These are phyloP conservation scores for Lasiosphaeris hirsuta DNA, from an alignment of 495 filamentous ascomycete species.

Conservation along the genomic window DNA sequence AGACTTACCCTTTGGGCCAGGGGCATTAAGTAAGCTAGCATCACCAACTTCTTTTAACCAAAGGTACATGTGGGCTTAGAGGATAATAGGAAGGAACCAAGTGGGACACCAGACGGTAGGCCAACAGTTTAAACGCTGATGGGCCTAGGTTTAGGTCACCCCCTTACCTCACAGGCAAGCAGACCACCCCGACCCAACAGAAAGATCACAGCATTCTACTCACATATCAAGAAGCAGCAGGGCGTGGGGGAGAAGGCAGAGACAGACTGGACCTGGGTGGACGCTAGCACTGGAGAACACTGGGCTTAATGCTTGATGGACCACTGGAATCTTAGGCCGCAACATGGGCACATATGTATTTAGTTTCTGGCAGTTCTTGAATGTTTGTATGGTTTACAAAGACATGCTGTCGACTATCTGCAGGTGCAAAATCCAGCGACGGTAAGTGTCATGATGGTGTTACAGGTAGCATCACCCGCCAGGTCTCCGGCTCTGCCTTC, in stretches of 20 bases:
- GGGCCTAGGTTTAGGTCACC: constrained; percentile 14
- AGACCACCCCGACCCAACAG: constrained; percentile 12
- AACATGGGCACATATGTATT: too few relatives aligned
- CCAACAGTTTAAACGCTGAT: constrained; percentile 12
- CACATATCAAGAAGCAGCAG: constrained; percentile 11
- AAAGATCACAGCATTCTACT: constrained; percentile 16
- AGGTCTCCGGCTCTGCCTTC: neutral
- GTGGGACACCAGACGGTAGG: constrained; percentile 10
- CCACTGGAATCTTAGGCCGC: neutral
- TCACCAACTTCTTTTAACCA: constrained; percentile 15
- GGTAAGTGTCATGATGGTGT: neutral
- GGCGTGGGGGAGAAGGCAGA: constrained; percentile 12
- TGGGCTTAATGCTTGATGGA: constrained; percentile 8
- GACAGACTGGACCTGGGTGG: constrained; percentile 11
- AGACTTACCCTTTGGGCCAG: constrained; percentile 7
- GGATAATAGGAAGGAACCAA: constrained; percentile 14
- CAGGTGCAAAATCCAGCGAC: neutral
- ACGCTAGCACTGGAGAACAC: constrained; percentile 15
- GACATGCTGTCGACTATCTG: constrained; percentile 2
- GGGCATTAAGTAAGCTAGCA: constrained; percentile 10
- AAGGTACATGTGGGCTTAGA: constrained; percentile 10
- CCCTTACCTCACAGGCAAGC: constrained; percentile 9
- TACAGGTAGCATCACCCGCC: neutral
- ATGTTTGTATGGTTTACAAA: constrained; percentile 6
- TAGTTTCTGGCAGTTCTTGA: neutral